phyloP scores from a whole-genome alignment of 202 grass and related monocot species.

The Panicum virgatum region DNA sequence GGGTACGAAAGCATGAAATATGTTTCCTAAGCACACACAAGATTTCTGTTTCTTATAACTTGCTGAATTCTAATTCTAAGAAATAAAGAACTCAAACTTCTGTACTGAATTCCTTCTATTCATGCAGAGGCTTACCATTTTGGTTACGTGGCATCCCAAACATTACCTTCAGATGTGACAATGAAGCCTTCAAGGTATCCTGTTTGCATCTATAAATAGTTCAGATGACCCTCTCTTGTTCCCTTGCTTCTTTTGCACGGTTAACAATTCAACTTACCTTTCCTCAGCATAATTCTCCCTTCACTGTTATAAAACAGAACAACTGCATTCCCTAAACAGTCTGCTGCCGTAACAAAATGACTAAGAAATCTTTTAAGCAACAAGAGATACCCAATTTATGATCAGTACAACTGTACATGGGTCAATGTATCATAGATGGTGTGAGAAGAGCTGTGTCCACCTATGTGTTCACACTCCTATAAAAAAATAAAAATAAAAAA shows the following conservation, averaged over 20 bases:
- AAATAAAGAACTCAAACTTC: neutral
- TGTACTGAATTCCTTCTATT: slow-evolving; percentile 8
- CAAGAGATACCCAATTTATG: neutral
- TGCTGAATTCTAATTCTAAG: neutral
- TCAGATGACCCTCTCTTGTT: neutral
- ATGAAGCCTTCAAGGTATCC: slow-evolving; percentile 77
- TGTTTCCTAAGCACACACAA: neutral
- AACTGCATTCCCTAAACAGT: neutral
- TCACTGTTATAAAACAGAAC: slow-evolving; percentile 1
- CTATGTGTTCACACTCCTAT: slow-evolving; percentile 1
- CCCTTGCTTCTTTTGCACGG: neutral
- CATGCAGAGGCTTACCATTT: slow-evolving; percentile 73
- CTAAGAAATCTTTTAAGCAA: neutral
- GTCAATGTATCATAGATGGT: neutral
- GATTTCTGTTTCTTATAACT: neutral
- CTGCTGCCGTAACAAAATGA: neutral
- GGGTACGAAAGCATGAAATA: slow-evolving; percentile 47
- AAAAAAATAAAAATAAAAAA: too few relatives aligned
- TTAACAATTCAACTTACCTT: neutral
- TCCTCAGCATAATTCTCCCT: neutral
- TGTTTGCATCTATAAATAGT: slow-evolving; percentile 4
- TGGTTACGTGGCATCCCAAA: slow-evolving; percentile 68
- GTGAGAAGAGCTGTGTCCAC: neutral
- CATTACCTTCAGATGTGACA: slow-evolving; percentile 63
- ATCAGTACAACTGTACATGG: neutral